Conservation (phyloP, 2,329 filamentous ascomycete genomes). For the Penicillium polonicum region DNA sequence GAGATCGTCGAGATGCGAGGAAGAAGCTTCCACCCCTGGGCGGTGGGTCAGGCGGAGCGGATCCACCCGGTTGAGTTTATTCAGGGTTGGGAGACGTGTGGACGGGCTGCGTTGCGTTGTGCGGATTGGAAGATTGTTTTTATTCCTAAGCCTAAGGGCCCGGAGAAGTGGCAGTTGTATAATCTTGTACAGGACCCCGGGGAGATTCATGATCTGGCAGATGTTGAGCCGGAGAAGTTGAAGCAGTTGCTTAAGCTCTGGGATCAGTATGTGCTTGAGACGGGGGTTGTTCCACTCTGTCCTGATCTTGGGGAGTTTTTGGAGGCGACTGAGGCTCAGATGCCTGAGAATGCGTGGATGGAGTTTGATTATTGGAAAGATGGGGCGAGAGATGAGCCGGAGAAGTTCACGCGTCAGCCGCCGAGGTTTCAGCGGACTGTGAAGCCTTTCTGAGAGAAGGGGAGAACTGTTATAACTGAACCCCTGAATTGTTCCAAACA, state of each 20-base stretch:
- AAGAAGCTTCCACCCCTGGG: constrained; percentile 47
- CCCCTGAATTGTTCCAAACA: neutral
- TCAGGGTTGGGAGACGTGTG: constrained; percentile 58
- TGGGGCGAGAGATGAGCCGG: constrained; percentile 51
- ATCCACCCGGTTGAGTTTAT: constrained; percentile 55
- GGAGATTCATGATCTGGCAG: constrained; percentile 50
- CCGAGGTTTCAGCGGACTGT: constrained; percentile 37
- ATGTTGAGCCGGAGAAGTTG: constrained; percentile 45
- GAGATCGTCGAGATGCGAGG: constrained; percentile 55
- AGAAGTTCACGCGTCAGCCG: constrained; percentile 44
- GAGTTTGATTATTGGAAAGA: constrained; percentile 65
- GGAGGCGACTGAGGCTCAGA: constrained; percentile 62
- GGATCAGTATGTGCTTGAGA: constrained; percentile 60
- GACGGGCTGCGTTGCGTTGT: constrained; percentile 54
- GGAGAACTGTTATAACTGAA: neutral
- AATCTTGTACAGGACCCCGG: constrained; percentile 54
- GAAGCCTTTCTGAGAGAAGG: constrained; percentile 30
- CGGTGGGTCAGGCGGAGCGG: constrained; percentile 32
- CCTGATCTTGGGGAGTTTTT: constrained; percentile 60
- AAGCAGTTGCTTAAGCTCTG: constrained; percentile 53
- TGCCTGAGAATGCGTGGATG: constrained; percentile 65
- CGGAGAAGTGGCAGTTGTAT: constrained; percentile 59
- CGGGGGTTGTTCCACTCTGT: constrained; percentile 59
- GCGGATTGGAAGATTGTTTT: constrained; percentile 60
- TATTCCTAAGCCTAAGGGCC: constrained; percentile 56